These are phyloP conservation scores for Metarhizium rileyi DNA, from an alignment of 2,329 filamentous ascomycete genomes.

Conservation along the genomic window DNA sequence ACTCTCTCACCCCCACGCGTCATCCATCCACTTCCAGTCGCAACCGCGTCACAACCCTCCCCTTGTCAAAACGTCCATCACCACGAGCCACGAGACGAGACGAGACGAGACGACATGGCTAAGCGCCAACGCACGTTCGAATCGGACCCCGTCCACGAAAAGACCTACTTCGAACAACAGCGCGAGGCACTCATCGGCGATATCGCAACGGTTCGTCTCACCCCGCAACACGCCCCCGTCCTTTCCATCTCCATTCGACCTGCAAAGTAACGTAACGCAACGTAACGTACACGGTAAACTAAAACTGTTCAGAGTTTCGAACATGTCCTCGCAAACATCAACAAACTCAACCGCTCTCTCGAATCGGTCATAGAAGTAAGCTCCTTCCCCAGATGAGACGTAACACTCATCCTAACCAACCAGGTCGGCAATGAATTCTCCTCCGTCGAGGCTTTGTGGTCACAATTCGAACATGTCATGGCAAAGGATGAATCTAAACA, in stretches of 20 bases:
- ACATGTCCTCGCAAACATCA: slow-evolving; percentile 89
- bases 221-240: too few relatives aligned
- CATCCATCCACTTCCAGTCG: too few relatives aligned
- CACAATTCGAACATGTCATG: slow-evolving; percentile 95
- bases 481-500: slow-evolving; percentile 43
- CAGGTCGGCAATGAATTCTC: slow-evolving; percentile 92
- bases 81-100: not conserved
- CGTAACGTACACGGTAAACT: not conserved
- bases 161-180: slow-evolving; percentile 68
- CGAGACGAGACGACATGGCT: slow-evolving; percentile 1
- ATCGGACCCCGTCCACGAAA: slow-evolving; percentile 20
- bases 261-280: too few relatives aligned
- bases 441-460: slow-evolving; percentile 95
- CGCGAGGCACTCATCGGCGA: slow-evolving; percentile 61
- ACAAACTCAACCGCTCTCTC: slow-evolving; percentile 83
- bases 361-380: slow-evolving; percentile 82
- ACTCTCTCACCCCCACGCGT: too few relatives aligned
- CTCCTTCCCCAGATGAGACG: slow-evolving; percentile 7
- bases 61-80: not conserved
- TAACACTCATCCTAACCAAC: not conserved
- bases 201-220: slow-evolving; percentile 53
- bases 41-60: too few relatives aligned
- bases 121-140: slow-evolving; percentile 12
- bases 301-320: slow-evolving; percentile 56
- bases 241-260: too few relatives aligned